phyloP scores from a whole-genome alignment of 345 rosid genomes.

The Psidium guajava region DNA sequence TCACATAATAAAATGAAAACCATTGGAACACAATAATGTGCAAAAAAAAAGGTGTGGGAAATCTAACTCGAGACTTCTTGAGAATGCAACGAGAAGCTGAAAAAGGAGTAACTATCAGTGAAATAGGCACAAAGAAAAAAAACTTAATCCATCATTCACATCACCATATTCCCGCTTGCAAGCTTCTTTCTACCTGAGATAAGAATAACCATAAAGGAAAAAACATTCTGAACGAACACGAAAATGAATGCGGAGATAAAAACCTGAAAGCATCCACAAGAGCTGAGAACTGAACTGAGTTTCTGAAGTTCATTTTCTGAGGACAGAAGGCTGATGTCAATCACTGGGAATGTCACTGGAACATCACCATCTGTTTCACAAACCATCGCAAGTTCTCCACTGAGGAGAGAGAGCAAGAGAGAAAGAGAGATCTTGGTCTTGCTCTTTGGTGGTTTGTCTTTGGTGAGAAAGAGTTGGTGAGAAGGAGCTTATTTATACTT shows the following conservation, averaged over 20 bases:
- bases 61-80: background rate
- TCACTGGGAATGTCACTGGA: slow-evolving; percentile 1
- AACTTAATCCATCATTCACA: background rate
- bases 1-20: background rate
- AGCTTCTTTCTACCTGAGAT: background rate
- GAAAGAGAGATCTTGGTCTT: background rate
- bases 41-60: background rate
- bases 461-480: background rate
- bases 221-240: background rate
- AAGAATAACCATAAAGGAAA: background rate
- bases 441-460: background rate
- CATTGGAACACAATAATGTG: background rate
- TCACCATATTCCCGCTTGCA: background rate
- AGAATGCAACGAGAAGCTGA: background rate
- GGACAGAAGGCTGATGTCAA: slow-evolving; percentile 14
- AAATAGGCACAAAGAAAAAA: background rate
- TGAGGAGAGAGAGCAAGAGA: background rate
- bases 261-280: slow-evolving; percentile 43
- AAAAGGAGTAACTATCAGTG: background rate
- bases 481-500: background rate
- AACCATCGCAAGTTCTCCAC: background rate
- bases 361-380: background rate
- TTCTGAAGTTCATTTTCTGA: slow-evolving; percentile 8
- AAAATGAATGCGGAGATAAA: background rate
- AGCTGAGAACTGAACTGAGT: slow-evolving; percentile 22